Evolutionary conservation across 2,329 filamentous ascomycete species (phyloP).

Genomic region (Fusarium sp.): DNA sequence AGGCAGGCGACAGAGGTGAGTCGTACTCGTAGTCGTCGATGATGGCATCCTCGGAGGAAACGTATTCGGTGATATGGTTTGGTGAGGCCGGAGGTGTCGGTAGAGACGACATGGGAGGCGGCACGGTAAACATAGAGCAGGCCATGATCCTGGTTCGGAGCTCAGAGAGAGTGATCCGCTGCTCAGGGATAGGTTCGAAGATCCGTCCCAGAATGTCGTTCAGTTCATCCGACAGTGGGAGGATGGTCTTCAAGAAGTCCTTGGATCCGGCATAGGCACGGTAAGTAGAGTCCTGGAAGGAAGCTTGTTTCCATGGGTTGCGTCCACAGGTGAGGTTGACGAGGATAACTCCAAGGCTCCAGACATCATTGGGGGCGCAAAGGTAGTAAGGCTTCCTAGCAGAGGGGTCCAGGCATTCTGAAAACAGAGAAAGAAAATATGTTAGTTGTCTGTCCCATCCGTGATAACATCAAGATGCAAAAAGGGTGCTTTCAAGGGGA

Average conservation of each 20-base stretch:
- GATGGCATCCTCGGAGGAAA: constrained; percentile 60
- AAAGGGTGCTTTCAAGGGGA: constrained; percentile 14
- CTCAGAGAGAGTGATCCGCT: constrained; percentile 84
- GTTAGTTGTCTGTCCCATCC: constrained; percentile 42
- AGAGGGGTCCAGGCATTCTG: constrained; percentile 90
- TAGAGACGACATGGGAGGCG: constrained; percentile 46
- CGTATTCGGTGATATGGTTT: constrained; percentile 58
- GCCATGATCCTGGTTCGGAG: constrained; percentile 80
- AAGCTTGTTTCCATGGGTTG: constrained; percentile 99
- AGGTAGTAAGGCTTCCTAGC: constrained; percentile 82
- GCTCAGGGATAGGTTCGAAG: constrained; percentile 86
- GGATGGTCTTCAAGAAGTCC: constrained; percentile 90
- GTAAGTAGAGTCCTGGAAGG: constrained; percentile 93
- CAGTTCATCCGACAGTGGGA: constrained; percentile 89
- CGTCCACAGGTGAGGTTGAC: constrained; percentile 98
- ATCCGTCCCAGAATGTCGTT: constrained; percentile 88
- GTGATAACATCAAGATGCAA: constrained; percentile 7
- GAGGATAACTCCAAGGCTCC: constrained; percentile 97
- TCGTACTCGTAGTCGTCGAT: constrained; percentile 59
- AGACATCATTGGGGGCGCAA: constrained; percentile 95
- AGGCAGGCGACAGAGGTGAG: constrained; percentile 62
- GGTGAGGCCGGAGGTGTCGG: constrained; percentile 58
- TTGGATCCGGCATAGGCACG: constrained; percentile 86
- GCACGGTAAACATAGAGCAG: constrained; percentile 79
- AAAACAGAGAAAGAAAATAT: constrained; percentile 40